phyloP scores from a whole-genome alignment of 202 grass and related monocot species.

The Panicum virgatum region DNA sequence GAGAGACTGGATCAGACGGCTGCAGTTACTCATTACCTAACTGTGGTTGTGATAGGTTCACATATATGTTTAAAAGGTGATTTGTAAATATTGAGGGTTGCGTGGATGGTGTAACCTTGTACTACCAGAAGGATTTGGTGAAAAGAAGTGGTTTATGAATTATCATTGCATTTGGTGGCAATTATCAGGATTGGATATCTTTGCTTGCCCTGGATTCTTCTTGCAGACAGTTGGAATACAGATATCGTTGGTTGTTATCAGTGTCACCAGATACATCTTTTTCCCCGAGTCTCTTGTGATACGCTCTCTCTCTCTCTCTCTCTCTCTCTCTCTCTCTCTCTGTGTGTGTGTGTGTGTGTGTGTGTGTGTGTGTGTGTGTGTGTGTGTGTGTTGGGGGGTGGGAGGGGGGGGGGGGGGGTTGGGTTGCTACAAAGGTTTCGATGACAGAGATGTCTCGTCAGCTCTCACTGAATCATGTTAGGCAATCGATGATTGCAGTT shows the following conservation, averaged over 20 bases:
- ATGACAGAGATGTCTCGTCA: background rate
- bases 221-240: background rate
- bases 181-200: slow-evolving; percentile 16
- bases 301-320: too few relatives aligned
- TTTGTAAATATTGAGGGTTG: slow-evolving; percentile 18
- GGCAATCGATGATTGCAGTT: background rate
- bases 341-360: too few relatives aligned
- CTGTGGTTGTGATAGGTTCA: background rate
- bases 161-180: slow-evolving; percentile 18
- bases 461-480: background rate
- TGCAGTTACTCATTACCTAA: background rate
- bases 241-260: background rate
- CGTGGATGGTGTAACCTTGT: background rate
- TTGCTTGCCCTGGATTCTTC: background rate
- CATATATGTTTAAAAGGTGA: background rate
- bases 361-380: too few relatives aligned
- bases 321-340: too few relatives aligned
- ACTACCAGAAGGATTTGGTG: background rate
- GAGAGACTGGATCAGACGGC: background rate
- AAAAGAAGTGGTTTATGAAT: slow-evolving; percentile 17
- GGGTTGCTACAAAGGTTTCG: background rate
- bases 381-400: too few relatives aligned
- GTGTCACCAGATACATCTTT: background rate
- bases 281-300: background rate
- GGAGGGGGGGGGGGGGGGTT: too few relatives aligned